Evolutionary conservation across 352 stramenopile species (phyloP), one percentile per base, ranked within the genome.

Genomic region (Phytophthora rubi): DNA sequence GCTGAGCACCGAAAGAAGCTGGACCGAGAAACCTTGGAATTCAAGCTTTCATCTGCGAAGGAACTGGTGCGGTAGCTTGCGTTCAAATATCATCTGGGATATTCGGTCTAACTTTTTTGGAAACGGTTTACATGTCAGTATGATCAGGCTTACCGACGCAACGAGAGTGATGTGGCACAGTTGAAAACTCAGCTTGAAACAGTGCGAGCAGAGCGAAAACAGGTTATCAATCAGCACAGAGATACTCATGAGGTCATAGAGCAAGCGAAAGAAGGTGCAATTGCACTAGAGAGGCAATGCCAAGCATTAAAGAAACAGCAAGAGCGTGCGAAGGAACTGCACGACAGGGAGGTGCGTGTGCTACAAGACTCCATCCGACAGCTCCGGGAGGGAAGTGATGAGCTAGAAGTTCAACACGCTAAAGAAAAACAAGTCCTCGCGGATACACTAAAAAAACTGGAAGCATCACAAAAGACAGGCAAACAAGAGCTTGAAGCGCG

Each of bases 271-370:
- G 59, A 77, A n/a, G 59, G 54, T 6, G 65, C 64, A n/a, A 18
- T 57, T 8, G 60, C 44, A 21, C 42, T 77, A 1, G 68, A 80
- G 28, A 69, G 39, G 26, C 73, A 70, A 10, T 75, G 60, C 13
- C 63, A 68, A 33, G 64, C 56, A 16, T 35, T 75, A 12, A 75
- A 71, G 16, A 73, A 67, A 8, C 73, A 77, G 56, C 73, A 77
- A 59, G 68, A 71, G 15, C 42, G 45, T 13, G 23, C 68, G 0
- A 70, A 77, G 30, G 64, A 80, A 37, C 63, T 77, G 6, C 70
- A 77, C 28, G 68, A 77, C 16, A 44, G 60, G 16, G 64, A 80
- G 33, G 26, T 70, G 2, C 54, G 64, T 6, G 57, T 70, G 51
- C 65, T 77, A 32, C 65, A 67, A 42, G 60, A 65, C n/a, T 71